Evolutionary conservation across 108 stramenopile species (phyloP), one percentile per base, ranked within the genome.

Genomic region (Chaetoceros muelleri): DNA sequence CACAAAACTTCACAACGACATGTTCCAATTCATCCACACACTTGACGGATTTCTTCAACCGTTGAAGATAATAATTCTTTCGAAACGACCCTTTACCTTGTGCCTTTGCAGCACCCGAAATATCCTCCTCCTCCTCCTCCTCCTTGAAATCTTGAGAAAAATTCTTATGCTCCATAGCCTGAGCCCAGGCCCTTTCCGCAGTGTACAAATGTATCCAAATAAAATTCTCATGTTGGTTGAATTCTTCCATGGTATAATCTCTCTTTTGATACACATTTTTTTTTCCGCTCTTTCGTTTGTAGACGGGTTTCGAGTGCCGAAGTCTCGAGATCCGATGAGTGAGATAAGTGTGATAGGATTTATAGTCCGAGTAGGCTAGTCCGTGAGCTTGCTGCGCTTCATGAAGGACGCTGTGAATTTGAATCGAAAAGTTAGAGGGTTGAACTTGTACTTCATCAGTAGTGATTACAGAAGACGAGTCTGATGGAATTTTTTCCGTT

Each of bases 131-230:
- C 8, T 19, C 55, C 22, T 55, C 30, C 13, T 28, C 29, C 30
- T 24, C 31, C 56, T 64, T 66, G 3, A 59, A 24, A 51, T 26
- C 17, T 20, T 46, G 46, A 50, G 28, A 27, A 23, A 34, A 30
- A 5, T 63, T 53, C 51, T 70, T 74, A 48, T 84, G 47, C n/a
- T 72, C 66, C 69, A 82, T 69, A 13, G 74, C 69, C 21, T 76
- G 66, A 2, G 88, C 75, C 88, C 88, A 85, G 8, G 75, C 65
- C 24, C 88, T 59, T 52, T 90, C 88, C 10, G 80, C 72, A 28
- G 62, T 62, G 47, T 71, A 78, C 21, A 90, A 24, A 31, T 65
- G 44, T 55, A 68, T 31, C 73, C 62, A 69, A 30, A 76, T 44
- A 18, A 72, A 22, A 46, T 73, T 70, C 3, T 62, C 60, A 30